A percentile compares a stretch with the other conserved stretches of the same genome.
phyloP scores from a whole-genome alignment of 2,329 filamentous ascomycete genomes.

The Diaporthe sp. region DNA sequence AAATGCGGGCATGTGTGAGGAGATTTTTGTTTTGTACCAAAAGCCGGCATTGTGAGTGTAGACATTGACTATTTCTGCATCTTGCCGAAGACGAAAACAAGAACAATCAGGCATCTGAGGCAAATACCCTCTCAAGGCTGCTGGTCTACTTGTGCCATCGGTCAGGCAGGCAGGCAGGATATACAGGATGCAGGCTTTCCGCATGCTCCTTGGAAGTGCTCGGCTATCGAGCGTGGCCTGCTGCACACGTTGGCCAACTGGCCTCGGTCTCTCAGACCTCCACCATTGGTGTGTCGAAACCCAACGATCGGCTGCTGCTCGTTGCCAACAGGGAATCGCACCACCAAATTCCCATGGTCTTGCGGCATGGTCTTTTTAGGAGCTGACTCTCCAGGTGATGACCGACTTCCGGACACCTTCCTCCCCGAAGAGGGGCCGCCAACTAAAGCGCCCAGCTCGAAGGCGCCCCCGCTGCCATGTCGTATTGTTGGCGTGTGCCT shows the following conservation, averaged over 20 bases:
- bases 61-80: background rate
- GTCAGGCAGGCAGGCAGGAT: background rate
- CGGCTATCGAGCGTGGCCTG: background rate
- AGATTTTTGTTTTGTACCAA: no score
- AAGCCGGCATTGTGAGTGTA: background rate
- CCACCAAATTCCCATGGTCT: background rate
- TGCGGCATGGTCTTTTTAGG: background rate
- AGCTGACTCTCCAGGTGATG: slow-evolving; percentile 1
- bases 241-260: background rate
- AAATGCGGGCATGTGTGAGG: background rate
- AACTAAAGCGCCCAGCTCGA: background rate
- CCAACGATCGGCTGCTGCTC: slow-evolving; percentile 6
- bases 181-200: background rate
- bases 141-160: background rate
- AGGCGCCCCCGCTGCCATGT: background rate
- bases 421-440: background rate
- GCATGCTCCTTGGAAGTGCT: background rate
- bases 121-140: background rate
- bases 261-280: background rate
- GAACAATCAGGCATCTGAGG: background rate
- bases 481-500: slow-evolving; percentile 16
- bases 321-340: background rate
- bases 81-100: background rate
- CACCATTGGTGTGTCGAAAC: background rate
- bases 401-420: background rate